Evolutionary conservation across 225 moss, liverwort and hornwort species (phyloP), one percentile per base, ranked within the genome.

Genomic region (Neckera pumila): DNA sequence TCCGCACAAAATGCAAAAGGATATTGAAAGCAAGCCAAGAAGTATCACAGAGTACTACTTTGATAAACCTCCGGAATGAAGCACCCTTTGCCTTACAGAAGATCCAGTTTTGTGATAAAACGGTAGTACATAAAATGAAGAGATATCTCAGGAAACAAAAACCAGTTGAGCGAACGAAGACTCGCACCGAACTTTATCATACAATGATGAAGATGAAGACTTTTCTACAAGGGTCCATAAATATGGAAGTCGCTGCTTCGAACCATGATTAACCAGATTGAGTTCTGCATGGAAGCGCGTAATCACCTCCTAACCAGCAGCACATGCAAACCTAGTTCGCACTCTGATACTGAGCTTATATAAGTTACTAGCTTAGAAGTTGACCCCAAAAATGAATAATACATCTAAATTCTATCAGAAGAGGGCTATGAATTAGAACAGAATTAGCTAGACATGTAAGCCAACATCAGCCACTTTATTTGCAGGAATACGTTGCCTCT

Each of bases 401-500:
- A 84, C 67, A 76, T 36, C 42, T 81, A 77, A 86, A 71, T n/a
- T 83, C 47, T 56, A 86, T 49, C n/a, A 64, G 40, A 65, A 26
- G 42, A 66, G 49, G 18, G 17, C 16, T 88, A 58, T 36, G 51
- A 51, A 83, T 73, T 45, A 40, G 38, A 58, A 40, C 17, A 67
- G 34, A 84, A 49, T 86, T 47, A 76, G 40, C 82, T 87, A 91
- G 63, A 84, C 42, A 85, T 89, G 79, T 66, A 83, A 85, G 71
- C 93, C 91, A 67, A 81, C 93, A 69, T 92, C 92, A 43, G 85
- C 88, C 74, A 93, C 93, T 62, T 89, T 90, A 66, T 70, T 90
- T 38, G 90, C 92, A 84, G 89, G 90, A 87, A 92, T 92, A 49
- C 92, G 88, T 87, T 90, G 92, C 73, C 92, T 90, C 86, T 90